Evolutionary conservation across 176 grass and related monocot species (phyloP), one percentile per base, ranked within the genome.

Genomic region (Raddia distichophylla): DNA sequence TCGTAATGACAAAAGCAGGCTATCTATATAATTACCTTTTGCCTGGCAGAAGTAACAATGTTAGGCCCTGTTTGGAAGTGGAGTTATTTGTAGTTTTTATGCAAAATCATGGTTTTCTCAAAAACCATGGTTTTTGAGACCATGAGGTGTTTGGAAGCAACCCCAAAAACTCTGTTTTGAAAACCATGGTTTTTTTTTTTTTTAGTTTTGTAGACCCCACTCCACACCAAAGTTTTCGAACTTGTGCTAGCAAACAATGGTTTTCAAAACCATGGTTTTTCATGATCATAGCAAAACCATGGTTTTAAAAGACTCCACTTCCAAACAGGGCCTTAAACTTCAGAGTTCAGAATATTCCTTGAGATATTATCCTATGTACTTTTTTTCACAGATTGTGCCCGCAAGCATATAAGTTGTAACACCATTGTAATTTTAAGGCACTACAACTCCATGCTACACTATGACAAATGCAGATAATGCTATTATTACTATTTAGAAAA

Each of bases 401-500:
- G 8, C 8, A 69, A 53, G 10, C 46, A 87, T 17, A 34, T 22
- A 55, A 7, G 67, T 16, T 35, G 5, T 9, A 49, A 47, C 9
- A 33, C 19, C 16, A 2, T 32, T 63, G 19, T 67, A 60, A 10
- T 74, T 75, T 57, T 40, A 76, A 37, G 40, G 35, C 33, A 43
- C 4, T 34, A 71, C 18, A 85, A 0, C 37, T 75, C 4, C 20
- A 61, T 58, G 10, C 13, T 42, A 77, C 14, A 35, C 53, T 33
- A 7, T n/a, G 15, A 48, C 34, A 71, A 63, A 72, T 6, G 0
- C 42, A 66, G 10, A 74, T 35, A 66, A 82, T 74, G 0, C 2
- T 83, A 33, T 35, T 9, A 34, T 42, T 47, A 9, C 52, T 49
- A 74, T 34, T 78, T 32, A 86, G 48, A 43, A 84, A 27, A 81